Conservation (phyloP, 1,139 yeast genomes). For the Sugiyamaella sp. region DNA sequence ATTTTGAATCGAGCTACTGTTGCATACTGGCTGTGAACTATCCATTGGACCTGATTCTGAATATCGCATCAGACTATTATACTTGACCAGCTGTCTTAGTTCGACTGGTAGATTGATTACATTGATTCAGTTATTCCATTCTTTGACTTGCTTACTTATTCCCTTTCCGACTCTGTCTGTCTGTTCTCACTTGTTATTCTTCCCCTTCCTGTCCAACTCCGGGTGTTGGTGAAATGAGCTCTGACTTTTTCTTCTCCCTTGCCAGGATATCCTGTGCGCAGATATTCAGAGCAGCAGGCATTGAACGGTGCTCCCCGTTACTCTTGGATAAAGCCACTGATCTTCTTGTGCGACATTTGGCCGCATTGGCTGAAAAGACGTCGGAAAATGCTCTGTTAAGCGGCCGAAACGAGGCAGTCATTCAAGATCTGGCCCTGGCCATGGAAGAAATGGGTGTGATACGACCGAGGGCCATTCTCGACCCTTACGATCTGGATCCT, state of each 20-base stretch:
- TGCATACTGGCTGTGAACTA: too few species aligned
- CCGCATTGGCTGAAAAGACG: slow-evolving; percentile 51
- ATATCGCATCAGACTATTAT: too few species aligned
- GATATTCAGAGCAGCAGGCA: slow-evolving; percentile 68
- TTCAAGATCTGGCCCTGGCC: slow-evolving; percentile 65
- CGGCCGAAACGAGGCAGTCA: slow-evolving; percentile 47
- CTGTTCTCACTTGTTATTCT: too few species aligned
- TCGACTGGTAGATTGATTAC: too few species aligned
- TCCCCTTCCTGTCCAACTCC: too few species aligned
- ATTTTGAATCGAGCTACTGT: too few species aligned
- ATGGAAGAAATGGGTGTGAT: slow-evolving; percentile 58
- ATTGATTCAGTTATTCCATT: too few species aligned
- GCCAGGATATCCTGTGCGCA: slow-evolving; percentile 67
- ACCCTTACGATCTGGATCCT: slow-evolving; percentile 44
- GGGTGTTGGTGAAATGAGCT: slow-evolving; percentile 37
- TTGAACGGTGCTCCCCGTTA: slow-evolving; percentile 67
- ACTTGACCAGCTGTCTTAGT: too few species aligned
- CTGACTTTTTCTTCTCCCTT: slow-evolving; percentile 59
- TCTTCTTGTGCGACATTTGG: slow-evolving; percentile 58
- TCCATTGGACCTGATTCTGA: too few species aligned
- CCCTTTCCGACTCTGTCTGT: too few species aligned
- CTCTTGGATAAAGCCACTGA: slow-evolving; percentile 67
- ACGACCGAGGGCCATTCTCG: slow-evolving; percentile 49
- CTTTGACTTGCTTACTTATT: too few species aligned
- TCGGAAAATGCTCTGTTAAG: slow-evolving; percentile 46